phyloP scores from a whole-genome alignment of 2,329 filamentous ascomycete genomes.

The Ophiosphaerella herpotricha region DNA sequence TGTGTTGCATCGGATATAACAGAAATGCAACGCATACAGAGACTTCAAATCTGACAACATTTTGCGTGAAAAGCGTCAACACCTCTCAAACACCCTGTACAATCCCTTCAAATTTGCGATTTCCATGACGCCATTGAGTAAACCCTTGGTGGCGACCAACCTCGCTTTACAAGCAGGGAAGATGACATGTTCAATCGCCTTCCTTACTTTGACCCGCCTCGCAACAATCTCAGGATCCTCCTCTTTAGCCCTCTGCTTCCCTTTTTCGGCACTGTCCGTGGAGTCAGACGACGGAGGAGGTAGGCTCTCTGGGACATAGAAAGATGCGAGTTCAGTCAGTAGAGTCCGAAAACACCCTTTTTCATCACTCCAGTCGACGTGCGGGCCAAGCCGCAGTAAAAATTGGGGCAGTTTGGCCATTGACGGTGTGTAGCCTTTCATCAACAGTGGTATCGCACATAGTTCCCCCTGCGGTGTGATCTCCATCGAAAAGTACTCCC shows the following conservation, averaged over 20 bases:
- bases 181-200: constrained; percentile 80
- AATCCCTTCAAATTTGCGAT: constrained; percentile 90
- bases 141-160: constrained; percentile 76
- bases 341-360: constrained; percentile 84
- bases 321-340: constrained; percentile 81
- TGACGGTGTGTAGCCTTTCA: constrained; percentile 87
- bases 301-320: constrained; percentile 87
- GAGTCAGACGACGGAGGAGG: constrained; percentile 54
- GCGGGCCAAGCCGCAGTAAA: constrained; percentile 82
- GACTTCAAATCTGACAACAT: not conserved
- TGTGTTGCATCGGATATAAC: too few species aligned
- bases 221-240: constrained; percentile 49
- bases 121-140: constrained; percentile 81
- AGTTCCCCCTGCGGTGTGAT: constrained; percentile 79
- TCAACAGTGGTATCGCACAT: constrained; percentile 76
- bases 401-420: constrained; percentile 88
- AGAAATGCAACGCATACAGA: too few species aligned
- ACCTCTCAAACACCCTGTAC: constrained; percentile 93
- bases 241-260: constrained; percentile 22
- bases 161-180: constrained; percentile 88
- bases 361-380: constrained; percentile 85
- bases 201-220: constrained; percentile 70
- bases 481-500: constrained; percentile 89
- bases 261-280: constrained; percentile 49
- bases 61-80: constrained; percentile 54